Percentiles rank a stretch among this genome's conserved stretches.
These are phyloP conservation scores for Mycena sanguinolenta DNA, from an alignment of 768 basidiomycete genomes.

Conservation along the genomic window DNA sequence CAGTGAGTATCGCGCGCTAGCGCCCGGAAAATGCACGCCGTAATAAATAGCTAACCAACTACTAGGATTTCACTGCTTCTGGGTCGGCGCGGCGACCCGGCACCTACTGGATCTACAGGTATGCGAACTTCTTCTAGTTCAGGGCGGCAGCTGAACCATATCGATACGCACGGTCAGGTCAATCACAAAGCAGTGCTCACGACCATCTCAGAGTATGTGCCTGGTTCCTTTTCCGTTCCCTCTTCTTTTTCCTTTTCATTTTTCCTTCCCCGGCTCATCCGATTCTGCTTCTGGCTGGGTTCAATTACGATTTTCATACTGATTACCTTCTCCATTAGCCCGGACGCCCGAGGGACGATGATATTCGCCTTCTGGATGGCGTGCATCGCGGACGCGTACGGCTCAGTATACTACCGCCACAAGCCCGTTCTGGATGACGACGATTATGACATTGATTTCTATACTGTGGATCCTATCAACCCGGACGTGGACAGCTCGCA, in stretches of 20 bases:
- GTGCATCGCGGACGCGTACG: conserved; percentile 86
- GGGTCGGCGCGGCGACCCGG: conserved; percentile 83
- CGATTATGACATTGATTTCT: conserved; percentile 92
- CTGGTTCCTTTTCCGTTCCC: conserved; percentile 27
- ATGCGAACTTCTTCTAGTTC: conserved; percentile 38
- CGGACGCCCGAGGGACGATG: conserved; percentile 85
- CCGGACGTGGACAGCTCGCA: conserved; percentile 62
- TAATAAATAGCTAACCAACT: conserved; percentile 33
- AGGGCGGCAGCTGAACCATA: conserved; percentile 7
- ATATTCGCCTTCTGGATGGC: conserved; percentile 97
- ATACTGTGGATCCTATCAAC: conserved; percentile 75
- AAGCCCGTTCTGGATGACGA: conserved; percentile 91
- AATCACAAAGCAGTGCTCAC: conserved; percentile 87
- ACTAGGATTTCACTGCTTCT: conserved; percentile 87
- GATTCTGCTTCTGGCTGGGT: background rate
- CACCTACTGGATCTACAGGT: conserved; percentile 85
- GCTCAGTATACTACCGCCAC: conserved; percentile 85
- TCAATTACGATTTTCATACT: conserved; percentile 4
- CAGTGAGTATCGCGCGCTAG: conserved; percentile 63
- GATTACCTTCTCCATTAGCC: conserved; percentile 53
- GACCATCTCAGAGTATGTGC: conserved; percentile 68
- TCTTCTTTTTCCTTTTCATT: background rate
- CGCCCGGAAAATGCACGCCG: conserved; percentile 21
- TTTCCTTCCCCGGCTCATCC: background rate
- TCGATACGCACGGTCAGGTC: conserved; percentile 64